Evolutionary conservation across 305 asterid genomes (phyloP).

Genomic region (Euphrasia arctica): DNA sequence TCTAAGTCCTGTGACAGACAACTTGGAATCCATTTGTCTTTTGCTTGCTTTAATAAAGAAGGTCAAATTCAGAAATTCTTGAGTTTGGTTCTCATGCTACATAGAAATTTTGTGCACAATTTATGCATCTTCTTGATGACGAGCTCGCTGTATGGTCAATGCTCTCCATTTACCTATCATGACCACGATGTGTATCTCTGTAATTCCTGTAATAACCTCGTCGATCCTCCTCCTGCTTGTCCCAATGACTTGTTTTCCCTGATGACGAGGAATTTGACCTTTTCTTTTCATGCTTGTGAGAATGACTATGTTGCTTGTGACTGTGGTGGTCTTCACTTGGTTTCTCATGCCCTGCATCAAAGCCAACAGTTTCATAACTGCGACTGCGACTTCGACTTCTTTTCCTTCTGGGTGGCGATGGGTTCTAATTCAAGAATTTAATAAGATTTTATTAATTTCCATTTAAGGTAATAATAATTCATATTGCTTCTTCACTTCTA

Average conservation of each 20-base stretch:
- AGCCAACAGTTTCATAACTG: constrained; percentile 35
- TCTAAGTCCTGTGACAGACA: no score
- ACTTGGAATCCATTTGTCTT: no score
- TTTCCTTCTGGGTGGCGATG: constrained; percentile 76
- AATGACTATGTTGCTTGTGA: constrained; percentile 34
- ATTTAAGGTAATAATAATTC: not conserved
- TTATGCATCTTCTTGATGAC: no score
- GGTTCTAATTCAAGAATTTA: constrained; percentile 39
- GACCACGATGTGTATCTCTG: constrained; percentile 20
- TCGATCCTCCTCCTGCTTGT: constrained; percentile 27
- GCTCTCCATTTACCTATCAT: constrained; percentile 31
- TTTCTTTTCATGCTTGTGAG: constrained; percentile 33
- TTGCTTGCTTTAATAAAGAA: no score
- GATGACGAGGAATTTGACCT: constrained; percentile 33
- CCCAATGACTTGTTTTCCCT: constrained; percentile 30
- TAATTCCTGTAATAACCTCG: constrained; percentile 23
- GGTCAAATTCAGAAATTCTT: no score
- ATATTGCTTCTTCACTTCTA: not conserved
- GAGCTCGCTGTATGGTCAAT: no score
- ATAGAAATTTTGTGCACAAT: not conserved
- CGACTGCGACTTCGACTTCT: constrained; percentile 25
- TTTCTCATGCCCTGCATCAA: constrained; percentile 35
- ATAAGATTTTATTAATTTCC: not conserved
- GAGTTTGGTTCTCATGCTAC: no score
- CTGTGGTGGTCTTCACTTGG: constrained; percentile 33